phyloP scores from a whole-genome alignment of 192 early-diverging fungal genomes.

The Ambispora gerdemannii region DNA sequence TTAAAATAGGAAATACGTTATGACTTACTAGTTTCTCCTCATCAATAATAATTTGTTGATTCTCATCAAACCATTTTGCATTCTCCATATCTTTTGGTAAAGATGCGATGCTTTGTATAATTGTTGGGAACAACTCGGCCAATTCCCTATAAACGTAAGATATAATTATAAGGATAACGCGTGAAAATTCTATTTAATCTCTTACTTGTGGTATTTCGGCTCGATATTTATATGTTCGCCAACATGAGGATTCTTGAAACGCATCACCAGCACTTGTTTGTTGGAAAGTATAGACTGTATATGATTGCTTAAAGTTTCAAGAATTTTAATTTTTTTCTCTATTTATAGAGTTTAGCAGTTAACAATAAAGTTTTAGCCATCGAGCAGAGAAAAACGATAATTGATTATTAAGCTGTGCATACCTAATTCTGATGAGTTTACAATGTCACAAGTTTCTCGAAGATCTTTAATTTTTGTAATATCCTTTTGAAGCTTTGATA shows the following conservation, averaged over 20 bases:
- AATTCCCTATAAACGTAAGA: conserved; percentile 2
- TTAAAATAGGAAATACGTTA: too few relatives aligned
- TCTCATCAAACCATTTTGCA: background rate
- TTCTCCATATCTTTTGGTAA: conserved; percentile 17
- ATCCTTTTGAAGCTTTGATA: background rate
- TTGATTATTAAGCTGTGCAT: too few relatives aligned
- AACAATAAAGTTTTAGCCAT: too few relatives aligned
- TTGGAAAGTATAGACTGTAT: conserved; percentile 1
- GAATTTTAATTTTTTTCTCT: conserved; percentile 26
- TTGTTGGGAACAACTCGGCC: conserved; percentile 6
- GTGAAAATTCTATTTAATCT: background rate
- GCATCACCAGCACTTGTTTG: conserved; percentile 22
- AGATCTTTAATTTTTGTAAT: conserved; percentile 21
- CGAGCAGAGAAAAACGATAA: too few relatives aligned
- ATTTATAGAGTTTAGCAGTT: background rate
- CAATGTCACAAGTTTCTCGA: conserved; percentile 6
- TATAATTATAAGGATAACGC: conserved; percentile 1
- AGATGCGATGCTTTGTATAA: conserved; percentile 11
- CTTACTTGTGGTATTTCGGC: conserved; percentile 24
- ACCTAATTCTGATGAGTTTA: conserved; percentile 14
- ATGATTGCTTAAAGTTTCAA: conserved; percentile 10
- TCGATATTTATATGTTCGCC: conserved; percentile 22
- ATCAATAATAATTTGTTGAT: background rate
- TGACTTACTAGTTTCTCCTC: conserved; percentile 14
- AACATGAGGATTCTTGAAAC: conserved; percentile 13